phyloP scores from a whole-genome alignment of 306 rosid species.

The Dicorynia guianensis region DNA sequence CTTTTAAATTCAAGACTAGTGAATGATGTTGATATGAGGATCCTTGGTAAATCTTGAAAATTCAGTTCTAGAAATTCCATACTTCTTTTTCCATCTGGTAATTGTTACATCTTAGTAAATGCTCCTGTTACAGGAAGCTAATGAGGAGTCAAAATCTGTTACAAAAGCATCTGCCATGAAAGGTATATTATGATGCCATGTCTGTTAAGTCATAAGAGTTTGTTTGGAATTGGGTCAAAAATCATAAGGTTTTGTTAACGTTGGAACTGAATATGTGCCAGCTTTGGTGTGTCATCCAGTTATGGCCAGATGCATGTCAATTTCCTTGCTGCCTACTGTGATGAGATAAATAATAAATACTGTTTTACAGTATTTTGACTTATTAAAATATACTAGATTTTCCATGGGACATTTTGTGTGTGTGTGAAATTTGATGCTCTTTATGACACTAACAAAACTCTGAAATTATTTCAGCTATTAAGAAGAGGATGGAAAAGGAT shows the following conservation, averaged over 20 bases:
- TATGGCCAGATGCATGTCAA: not conserved
- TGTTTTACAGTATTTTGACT: constrained; percentile 9
- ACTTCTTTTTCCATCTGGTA: not conserved
- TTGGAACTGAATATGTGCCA: constrained; percentile 4
- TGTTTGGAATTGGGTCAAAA: not conserved
- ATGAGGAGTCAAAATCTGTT: constrained; percentile 91
- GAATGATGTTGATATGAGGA: not conserved
- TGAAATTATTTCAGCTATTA: constrained; percentile 71
- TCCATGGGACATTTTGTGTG: not conserved
- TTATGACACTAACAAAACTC: constrained; percentile 14
- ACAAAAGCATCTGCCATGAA: constrained; percentile 93
- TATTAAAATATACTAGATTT: not conserved
- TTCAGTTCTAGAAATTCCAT: not conserved
- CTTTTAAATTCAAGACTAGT: not conserved
- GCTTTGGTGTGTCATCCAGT: constrained; percentile 22
- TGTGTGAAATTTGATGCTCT: constrained; percentile 17
- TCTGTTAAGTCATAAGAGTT: constrained; percentile 25
- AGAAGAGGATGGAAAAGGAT: constrained; percentile 97
- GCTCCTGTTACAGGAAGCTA: constrained; percentile 60
- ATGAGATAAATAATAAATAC: not conserved
- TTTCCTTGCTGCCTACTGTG: constrained; percentile 16
- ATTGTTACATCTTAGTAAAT: too few species aligned
- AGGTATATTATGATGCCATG: constrained; percentile 54
- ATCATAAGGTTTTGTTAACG: constrained; percentile 5
- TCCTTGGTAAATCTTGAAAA: not conserved